A percentile compares a stretch with the other conserved stretches of the same genome.
Conservation (phyloP, 495 filamentous ascomycete genomes). For the Thozetella sp. region DNA sequence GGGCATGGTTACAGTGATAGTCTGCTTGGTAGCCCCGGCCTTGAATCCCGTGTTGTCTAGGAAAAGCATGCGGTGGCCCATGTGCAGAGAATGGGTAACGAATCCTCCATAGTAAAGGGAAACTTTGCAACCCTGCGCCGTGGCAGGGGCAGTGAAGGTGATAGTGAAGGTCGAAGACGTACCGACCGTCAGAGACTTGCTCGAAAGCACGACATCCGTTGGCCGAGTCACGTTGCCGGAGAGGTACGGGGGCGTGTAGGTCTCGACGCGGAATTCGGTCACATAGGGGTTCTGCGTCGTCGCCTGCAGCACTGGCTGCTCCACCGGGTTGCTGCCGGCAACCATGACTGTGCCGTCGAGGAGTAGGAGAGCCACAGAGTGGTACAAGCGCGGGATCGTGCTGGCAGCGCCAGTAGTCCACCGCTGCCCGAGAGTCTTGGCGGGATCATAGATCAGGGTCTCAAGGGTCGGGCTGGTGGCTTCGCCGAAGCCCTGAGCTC, state of each 20-base stretch:
- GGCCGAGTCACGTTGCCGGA: constrained; percentile 20
- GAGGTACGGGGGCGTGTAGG: constrained; percentile 59
- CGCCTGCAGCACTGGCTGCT: constrained; percentile 53
- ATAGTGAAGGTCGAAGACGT: background rate
- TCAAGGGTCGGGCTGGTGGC: constrained; percentile 35
- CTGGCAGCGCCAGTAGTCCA: constrained; percentile 41
- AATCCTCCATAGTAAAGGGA: constrained; percentile 43
- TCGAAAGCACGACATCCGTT: constrained; percentile 35
- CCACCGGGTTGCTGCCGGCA: constrained; percentile 34
- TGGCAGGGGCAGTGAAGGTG: background rate
- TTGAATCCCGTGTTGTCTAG: constrained; percentile 1
- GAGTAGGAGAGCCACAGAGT: constrained; percentile 54
- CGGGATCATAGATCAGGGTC: constrained; percentile 54
- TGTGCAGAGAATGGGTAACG: constrained; percentile 60
- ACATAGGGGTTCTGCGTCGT: constrained; percentile 47
- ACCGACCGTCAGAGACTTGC: background rate
- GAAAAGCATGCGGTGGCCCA: constrained; percentile 40
- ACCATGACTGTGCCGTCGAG: constrained; percentile 55
- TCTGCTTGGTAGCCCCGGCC: background rate
- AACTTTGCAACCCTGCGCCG: background rate
- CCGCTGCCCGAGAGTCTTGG: constrained; percentile 17
- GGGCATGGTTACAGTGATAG: background rate
- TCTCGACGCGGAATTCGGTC: constrained; percentile 50
- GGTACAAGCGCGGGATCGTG: constrained; percentile 52
- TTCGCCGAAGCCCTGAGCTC: constrained; percentile 33